phyloP scores from a whole-genome alignment of 2,329 filamentous ascomycete species.

The Dactylonectria macrodidyma region DNA sequence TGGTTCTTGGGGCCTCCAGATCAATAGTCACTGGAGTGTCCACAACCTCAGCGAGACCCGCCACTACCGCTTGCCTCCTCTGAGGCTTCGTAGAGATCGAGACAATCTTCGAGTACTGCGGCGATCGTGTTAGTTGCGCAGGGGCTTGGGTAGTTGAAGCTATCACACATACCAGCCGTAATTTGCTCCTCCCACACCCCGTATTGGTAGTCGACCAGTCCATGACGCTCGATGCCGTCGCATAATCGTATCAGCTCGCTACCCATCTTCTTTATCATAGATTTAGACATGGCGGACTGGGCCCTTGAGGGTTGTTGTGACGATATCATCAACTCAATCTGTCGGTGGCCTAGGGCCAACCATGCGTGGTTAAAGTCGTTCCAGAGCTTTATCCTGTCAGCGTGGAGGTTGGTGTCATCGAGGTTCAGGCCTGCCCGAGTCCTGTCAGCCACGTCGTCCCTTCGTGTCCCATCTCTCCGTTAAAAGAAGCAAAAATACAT shows the following conservation, averaged over 20 bases:
- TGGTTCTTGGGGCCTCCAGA: constrained; percentile 2
- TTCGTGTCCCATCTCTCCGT: constrained; percentile 5
- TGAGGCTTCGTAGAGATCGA: constrained; percentile 62
- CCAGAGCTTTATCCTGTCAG: constrained; percentile 88
- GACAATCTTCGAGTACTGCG: constrained; percentile 56
- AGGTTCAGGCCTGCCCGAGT: constrained; percentile 79
- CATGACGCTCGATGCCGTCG: constrained; percentile 89
- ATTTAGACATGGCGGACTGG: constrained; percentile 76
- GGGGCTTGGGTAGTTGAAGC: constrained; percentile 9
- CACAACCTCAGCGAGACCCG: constrained; percentile 39
- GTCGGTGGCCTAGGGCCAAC: constrained; percentile 86
- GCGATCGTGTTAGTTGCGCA: constrained; percentile 31
- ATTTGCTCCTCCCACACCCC: constrained; percentile 97
- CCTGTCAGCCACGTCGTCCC: constrained; percentile 36
- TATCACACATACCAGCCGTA: constrained; percentile 76
- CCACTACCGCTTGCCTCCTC: constrained; percentile 54
- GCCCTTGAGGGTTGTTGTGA: constrained; percentile 70
- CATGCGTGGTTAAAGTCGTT: constrained; percentile 95
- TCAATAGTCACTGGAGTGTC: background rate
- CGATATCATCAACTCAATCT: constrained; percentile 81
- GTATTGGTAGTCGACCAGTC: constrained; percentile 97
- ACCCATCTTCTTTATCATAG: constrained; percentile 83
- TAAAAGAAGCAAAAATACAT: constrained; percentile 47
- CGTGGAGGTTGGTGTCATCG: constrained; percentile 83
- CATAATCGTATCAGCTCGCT: constrained; percentile 86